Percentiles rank a stretch among this genome's conserved stretches.
These are phyloP conservation scores for Coemansia sp. DNA, from an alignment of 192 early-diverging fungal genomes.

Conservation along the genomic window DNA sequence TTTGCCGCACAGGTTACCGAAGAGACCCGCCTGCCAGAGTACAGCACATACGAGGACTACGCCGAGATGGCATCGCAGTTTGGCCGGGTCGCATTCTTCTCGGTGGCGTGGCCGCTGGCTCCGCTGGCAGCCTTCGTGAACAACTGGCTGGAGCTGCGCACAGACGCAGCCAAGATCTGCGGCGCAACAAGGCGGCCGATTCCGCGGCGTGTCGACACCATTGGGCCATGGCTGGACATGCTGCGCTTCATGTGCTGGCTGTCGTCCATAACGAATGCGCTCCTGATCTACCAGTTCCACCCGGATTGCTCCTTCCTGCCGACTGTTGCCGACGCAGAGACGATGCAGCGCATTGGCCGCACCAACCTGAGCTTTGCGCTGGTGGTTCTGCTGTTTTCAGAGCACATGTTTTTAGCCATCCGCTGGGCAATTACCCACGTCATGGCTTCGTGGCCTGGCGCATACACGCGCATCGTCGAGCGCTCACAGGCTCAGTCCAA, in stretches of 20 bases:
- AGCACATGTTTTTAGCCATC: conserved; percentile 45
- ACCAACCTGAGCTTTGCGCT: conserved; percentile 49
- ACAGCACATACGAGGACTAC: conserved; percentile 87
- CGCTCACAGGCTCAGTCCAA: conserved; percentile 39
- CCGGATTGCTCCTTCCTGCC: conserved; percentile 31
- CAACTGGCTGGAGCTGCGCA: conserved; percentile 88
- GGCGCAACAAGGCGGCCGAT: conserved; percentile 70
- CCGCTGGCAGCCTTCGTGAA: conserved; percentile 80
- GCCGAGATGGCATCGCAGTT: conserved; percentile 93
- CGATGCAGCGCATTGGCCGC: conserved; percentile 46
- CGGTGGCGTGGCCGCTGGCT: conserved; percentile 80
- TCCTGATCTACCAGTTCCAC: conserved; percentile 58
- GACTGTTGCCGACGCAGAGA: conserved; percentile 22
- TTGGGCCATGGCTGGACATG: conserved; percentile 75
- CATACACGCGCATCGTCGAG: conserved; percentile 40
- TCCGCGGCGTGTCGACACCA: conserved; percentile 69
- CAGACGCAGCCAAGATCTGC: conserved; percentile 90
- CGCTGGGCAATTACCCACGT: conserved; percentile 39
- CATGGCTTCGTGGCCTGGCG: conserved; percentile 51
- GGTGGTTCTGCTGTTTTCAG: conserved; percentile 50
- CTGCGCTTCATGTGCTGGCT: conserved; percentile 59
- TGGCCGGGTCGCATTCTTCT: conserved; percentile 85
- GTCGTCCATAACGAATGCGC: conserved; percentile 57
- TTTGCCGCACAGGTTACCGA: conserved; percentile 40
- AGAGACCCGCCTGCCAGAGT: conserved; percentile 62